Evolutionary conservation across 148 eudicot genomes (phyloP).

Genomic region (Cornus florida): DNA sequence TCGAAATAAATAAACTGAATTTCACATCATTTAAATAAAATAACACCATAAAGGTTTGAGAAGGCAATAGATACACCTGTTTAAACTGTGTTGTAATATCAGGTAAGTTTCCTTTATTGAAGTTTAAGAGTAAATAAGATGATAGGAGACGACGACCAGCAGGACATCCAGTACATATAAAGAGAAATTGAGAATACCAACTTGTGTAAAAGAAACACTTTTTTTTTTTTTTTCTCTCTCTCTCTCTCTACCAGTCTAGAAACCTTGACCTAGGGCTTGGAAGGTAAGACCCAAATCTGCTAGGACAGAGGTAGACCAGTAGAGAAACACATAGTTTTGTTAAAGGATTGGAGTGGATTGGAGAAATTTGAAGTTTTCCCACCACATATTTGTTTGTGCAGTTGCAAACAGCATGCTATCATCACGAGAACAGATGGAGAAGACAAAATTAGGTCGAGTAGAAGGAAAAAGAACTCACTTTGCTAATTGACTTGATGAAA

Average conservation of each 20-base stretch:
- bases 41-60: neutral
- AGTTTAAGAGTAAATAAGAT: too few species aligned
- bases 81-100: neutral
- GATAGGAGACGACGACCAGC: too few species aligned
- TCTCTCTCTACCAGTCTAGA: too few species aligned
- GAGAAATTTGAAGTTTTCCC: neutral
- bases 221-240: too few species aligned
- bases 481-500: conserved; percentile 84
- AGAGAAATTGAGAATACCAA: too few species aligned
- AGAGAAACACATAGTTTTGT: neutral
- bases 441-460: neutral
- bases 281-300: too few species aligned
- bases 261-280: too few species aligned
- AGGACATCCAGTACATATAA: too few species aligned
- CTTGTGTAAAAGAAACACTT: neutral
- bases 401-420: neutral
- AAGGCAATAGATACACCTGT: neutral
- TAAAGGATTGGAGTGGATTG: neutral
- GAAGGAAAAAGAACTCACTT: conserved; percentile 57
- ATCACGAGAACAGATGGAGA: neutral
- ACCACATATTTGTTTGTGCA: neutral
- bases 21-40: neutral
- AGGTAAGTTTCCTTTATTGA: too few species aligned
- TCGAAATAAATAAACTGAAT: neutral
- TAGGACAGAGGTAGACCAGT: too few species aligned